phyloP scores from a whole-genome alignment of 2,329 filamentous ascomycete species.

The Venturia nashicola region DNA sequence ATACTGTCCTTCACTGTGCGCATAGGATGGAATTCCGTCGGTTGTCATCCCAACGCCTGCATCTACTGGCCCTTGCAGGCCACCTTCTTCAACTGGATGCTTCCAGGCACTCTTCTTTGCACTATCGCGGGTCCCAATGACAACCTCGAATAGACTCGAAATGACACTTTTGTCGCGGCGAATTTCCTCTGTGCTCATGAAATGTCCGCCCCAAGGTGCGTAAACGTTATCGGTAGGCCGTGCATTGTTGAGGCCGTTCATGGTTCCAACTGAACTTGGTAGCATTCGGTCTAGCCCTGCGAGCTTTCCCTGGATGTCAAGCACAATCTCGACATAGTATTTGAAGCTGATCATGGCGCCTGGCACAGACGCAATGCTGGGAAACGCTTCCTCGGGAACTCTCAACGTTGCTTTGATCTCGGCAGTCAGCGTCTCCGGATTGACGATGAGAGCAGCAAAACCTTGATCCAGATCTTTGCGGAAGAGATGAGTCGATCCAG shows the following conservation, averaged over 20 bases:
- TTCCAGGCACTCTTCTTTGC: conserved; percentile 32
- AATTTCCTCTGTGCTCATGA: conserved; percentile 78
- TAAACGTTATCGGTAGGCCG: conserved; percentile 28
- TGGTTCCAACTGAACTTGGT: conserved; percentile 34
- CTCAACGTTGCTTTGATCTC: conserved; percentile 73
- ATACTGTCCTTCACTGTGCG: not conserved
- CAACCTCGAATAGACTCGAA: conserved; percentile 70
- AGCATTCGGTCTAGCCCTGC: conserved; percentile 58
- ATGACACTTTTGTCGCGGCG: conserved; percentile 88
- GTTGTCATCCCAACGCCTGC: not conserved
- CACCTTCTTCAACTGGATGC: not conserved
- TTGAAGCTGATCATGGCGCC: conserved; percentile 92
- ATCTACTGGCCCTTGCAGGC: not conserved
- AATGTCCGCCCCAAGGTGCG: conserved; percentile 49
- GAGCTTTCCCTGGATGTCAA: conserved; percentile 82
- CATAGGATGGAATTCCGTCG: not conserved
- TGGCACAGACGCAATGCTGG: conserved; percentile 79
- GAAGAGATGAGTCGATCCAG: conserved; percentile 81
- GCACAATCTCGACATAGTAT: conserved; percentile 84
- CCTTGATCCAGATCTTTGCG: conserved; percentile 88
- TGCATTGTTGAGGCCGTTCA: conserved; percentile 26
- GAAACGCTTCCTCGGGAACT: conserved; percentile 82
- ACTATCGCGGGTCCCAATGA: conserved; percentile 78
- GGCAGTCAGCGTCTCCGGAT: conserved; percentile 65
- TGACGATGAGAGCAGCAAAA: conserved; percentile 77